These are phyloP conservation scores for Morella rubra DNA, from an alignment of 306 rosid species.

Conservation along the genomic window DNA sequence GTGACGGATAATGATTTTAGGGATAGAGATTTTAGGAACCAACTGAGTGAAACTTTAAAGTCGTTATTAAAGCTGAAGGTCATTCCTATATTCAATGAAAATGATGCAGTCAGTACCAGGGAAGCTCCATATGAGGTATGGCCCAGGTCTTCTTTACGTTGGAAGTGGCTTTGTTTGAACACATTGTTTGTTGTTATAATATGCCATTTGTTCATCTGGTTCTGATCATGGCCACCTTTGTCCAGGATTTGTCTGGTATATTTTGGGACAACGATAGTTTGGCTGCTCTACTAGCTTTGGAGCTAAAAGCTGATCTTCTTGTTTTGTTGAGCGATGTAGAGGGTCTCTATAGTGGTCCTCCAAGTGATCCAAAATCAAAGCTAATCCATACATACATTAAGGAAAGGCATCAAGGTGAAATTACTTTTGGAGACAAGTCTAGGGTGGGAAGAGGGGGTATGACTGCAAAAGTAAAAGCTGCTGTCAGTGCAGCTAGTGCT, in stretches of 20 bases:
- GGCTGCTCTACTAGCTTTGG: conserved; percentile 94
- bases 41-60: conserved; percentile 73
- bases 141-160: conserved; percentile 16
- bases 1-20: conserved; percentile 95
- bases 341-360: conserved; percentile 96
- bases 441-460: conserved; percentile 99
- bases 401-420: conserved; percentile 86
- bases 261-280: conserved; percentile 99
- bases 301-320: conserved; percentile 94
- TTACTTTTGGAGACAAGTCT: conserved; percentile 97
- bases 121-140: conserved; percentile 96
- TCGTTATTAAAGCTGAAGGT: conserved; percentile 71
- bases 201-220: conserved; percentile 15
- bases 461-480: conserved; percentile 99
- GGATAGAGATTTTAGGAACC: conserved; percentile 85
- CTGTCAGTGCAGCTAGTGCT: conserved; percentile 82
- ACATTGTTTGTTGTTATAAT: neutral
- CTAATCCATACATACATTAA: conserved; percentile 88
- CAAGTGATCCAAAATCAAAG: conserved; percentile 87
- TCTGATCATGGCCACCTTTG: conserved; percentile 5
- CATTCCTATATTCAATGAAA: conserved; percentile 89
- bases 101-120: conserved; percentile 97
- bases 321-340: conserved; percentile 94
- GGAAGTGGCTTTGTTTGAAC: neutral
- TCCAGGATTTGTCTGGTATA: conserved; percentile 97